Base-by-base conservation (phyloP, 2,329 filamentous ascomycete species). In the Cladophialophora carrionii region DNA sequence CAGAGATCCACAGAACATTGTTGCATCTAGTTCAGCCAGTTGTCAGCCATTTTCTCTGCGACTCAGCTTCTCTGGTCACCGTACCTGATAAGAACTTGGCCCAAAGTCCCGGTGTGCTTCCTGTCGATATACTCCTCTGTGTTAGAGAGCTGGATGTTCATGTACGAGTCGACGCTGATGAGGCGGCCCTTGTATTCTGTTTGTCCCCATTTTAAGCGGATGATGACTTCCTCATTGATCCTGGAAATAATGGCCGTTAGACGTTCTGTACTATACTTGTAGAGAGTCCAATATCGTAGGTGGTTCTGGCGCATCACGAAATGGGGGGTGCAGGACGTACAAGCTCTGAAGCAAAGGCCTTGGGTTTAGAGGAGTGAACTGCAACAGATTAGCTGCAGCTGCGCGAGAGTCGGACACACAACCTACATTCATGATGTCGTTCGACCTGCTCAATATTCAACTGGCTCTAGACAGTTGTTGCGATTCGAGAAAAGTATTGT, bases 191-290 rank as follows among this genome's bases (percentile, higher is more conserved):
- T 96, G 86, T 99, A 99, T 79, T 99, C 95, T 66, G 92, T 95
- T 79, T 97, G 89, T 73, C 92, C 92, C 95, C 95, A 99, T 85
- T 99, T 99, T 70, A 99, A 86, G 73, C 93, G 91, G 70, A 99
- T 90, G 69, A 93, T 84, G 75, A 99, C 88, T 75, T 94, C 87
- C 78, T 96, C 90, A 82, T 96, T 90, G 80, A 99, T 90, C 70
- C 90, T 92, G 70, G 26, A 62, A 14, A 57, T 1, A 14, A 7
- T 3, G 26, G 20, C 7, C 37, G 53, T 67, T 54, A 64, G 62
- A 43, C 3, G 9, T 32, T n/a, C n/a, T 51, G 24, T 22, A 9
- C 29, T 5, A 34, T 10, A 34, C 4, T 14, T 34, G 26, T 10
- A 22, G 32, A 9, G 2, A 2, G 3, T 43, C 29, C 14, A n/a